phyloP scores from a whole-genome alignment of 2,329 filamentous ascomycete species.

The Botrytis fragariae region DNA sequence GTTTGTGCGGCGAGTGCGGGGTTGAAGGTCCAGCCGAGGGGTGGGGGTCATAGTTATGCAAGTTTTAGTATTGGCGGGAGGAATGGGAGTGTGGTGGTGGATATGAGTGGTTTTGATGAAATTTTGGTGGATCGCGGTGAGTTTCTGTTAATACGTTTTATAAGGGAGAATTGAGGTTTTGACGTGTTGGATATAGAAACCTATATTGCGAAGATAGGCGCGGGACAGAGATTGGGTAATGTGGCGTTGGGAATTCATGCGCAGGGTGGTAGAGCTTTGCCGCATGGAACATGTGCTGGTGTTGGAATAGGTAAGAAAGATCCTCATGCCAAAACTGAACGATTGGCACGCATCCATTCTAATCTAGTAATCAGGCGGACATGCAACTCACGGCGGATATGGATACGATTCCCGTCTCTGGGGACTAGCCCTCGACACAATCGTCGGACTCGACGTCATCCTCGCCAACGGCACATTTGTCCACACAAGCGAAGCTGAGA shows the following conservation, averaged over 20 bases:
- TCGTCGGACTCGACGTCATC: constrained; percentile 44
- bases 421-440: constrained; percentile 17
- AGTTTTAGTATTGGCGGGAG: constrained; percentile 47
- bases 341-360: accelerated
- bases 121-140: constrained; percentile 48
- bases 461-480: constrained; percentile 38
- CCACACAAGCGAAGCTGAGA: constrained; percentile 26
- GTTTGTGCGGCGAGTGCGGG: constrained; percentile 44
- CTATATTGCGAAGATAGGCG: constrained; percentile 38
- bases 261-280: constrained; percentile 40
- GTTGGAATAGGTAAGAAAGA: constrained; percentile 8
- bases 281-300: constrained; percentile 19
- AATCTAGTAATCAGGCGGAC: background rate
- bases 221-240: constrained; percentile 45
- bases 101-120: constrained; percentile 51
- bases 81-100: constrained; percentile 52
- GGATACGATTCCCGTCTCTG: constrained; percentile 16
- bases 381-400: constrained; percentile 18
- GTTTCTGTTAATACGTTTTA: too few relatives aligned
- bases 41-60: constrained; percentile 54
- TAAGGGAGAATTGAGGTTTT: background rate
- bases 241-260: constrained; percentile 41
- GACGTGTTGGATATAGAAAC: constrained; percentile 3
- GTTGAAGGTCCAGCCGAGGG: constrained; percentile 50
- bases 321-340: accelerated